Conservation (phyloP, 371 early-diverging fungal genomes). For the Circinella umbellata region DNA sequence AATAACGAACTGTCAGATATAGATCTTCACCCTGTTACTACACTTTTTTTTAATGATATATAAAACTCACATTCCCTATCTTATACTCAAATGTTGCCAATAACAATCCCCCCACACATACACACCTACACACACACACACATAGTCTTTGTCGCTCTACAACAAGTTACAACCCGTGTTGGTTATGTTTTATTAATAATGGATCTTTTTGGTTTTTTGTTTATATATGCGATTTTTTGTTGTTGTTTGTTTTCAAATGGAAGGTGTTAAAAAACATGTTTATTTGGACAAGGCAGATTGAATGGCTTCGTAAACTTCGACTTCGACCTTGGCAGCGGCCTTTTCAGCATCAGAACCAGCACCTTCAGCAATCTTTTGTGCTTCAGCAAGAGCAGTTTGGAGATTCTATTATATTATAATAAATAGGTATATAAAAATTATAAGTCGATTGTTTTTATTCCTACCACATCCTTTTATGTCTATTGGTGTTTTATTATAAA, state of each 20-base stretch:
- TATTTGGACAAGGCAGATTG: slow-evolving; percentile 64
- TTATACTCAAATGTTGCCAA: too few relatives aligned
- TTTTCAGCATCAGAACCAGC: slow-evolving; percentile 79
- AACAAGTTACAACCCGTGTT: slow-evolving; percentile 4
- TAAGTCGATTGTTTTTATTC: neutral
- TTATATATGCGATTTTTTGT: neutral
- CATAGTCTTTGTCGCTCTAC: slow-evolving; percentile 1
- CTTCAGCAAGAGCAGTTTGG: slow-evolving; percentile 81
- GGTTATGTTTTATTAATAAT: too few relatives aligned
- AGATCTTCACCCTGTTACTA: too few relatives aligned
- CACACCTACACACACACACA: neutral
- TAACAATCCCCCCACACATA: neutral
- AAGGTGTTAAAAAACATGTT: slow-evolving; percentile 15
- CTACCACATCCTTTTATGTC: too few relatives aligned
- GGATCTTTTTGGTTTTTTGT: slow-evolving; percentile 1
- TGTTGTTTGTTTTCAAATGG: too few relatives aligned
- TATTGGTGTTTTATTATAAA: too few relatives aligned
- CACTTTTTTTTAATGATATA: too few relatives aligned
- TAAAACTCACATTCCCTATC: too few relatives aligned
- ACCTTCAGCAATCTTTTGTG: slow-evolving; percentile 68
- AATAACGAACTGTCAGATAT: too few relatives aligned
- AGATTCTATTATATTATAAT: slow-evolving; percentile 61
- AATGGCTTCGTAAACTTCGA: slow-evolving; percentile 91
- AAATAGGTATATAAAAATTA: slow-evolving; percentile 13
- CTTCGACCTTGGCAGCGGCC: slow-evolving; percentile 85